Conservation (phyloP, 148 eudicot species). For the Persicaria maculosa region DNA sequence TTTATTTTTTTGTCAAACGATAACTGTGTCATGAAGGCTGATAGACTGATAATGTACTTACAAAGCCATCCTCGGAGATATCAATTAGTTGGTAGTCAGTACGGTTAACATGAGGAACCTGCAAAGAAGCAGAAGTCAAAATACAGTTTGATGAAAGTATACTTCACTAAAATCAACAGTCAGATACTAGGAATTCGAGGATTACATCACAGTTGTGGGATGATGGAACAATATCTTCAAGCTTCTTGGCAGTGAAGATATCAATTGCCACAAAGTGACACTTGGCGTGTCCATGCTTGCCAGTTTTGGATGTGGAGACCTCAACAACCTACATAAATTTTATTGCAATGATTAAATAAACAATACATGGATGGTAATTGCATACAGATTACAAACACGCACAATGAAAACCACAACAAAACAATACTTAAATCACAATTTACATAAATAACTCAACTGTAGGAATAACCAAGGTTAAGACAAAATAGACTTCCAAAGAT, state of each 20-base stretch:
- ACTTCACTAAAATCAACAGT: neutral
- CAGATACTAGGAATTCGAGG: neutral
- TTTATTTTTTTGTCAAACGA: neutral
- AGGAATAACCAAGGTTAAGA: no score
- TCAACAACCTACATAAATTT: slow-evolving; percentile 35
- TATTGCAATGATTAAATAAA: neutral
- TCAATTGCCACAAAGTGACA: slow-evolving; percentile 56
- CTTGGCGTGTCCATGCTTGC: slow-evolving; percentile 54
- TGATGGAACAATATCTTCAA: slow-evolving; percentile 51
- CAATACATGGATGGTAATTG: neutral
- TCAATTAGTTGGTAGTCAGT: slow-evolving; percentile 41
- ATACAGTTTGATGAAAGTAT: neutral
- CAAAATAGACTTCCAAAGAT: no score
- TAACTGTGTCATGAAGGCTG: neutral
- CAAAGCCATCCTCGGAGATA: slow-evolving; percentile 42
- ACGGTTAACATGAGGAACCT: slow-evolving; percentile 43
- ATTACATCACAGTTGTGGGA: slow-evolving; percentile 52
- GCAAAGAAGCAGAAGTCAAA: neutral
- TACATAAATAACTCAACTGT: no score
- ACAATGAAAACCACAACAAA: neutral
- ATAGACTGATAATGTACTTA: slow-evolving; percentile 13
- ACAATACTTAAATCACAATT: neutral
- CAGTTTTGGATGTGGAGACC: slow-evolving; percentile 54
- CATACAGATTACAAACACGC: neutral
- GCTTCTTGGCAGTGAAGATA: slow-evolving; percentile 40